phyloP scores from a whole-genome alignment of 2,329 filamentous ascomycete genomes.

The Colletotrichum sidae region DNA sequence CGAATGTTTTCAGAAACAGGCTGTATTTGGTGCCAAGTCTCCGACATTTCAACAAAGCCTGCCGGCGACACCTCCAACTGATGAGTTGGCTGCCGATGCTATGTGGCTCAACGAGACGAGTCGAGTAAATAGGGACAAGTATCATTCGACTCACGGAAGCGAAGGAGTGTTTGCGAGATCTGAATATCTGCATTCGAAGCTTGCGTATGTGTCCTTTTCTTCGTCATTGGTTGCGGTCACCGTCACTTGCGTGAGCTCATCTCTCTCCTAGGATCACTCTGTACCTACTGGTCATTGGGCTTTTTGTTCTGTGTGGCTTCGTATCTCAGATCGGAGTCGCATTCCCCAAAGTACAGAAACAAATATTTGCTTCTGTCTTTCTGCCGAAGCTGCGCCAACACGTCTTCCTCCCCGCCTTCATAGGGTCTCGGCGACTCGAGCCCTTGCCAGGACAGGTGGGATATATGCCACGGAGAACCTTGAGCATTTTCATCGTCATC shows the following conservation, averaged over 20 bases:
- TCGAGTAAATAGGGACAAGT: conserved; percentile 10
- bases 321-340: background rate
- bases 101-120: conserved; percentile 19
- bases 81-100: conserved; percentile 12
- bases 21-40: conserved; percentile 2
- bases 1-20: conserved; percentile 20
- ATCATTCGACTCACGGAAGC: conserved; percentile 13
- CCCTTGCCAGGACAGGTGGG: conserved; percentile 40
- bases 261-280: background rate
- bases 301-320: background rate
- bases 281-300: conserved; percentile 7
- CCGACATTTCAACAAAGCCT: conserved; percentile 42
- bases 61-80: conserved; percentile 2
- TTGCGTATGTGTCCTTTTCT: conserved; percentile 1
- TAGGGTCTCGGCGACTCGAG: conserved; percentile 41
- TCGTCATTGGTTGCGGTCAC: background rate
- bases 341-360: conserved; percentile 1
- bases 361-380: background rate
- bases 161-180: conserved; percentile 19
- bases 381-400: conserved; percentile 34
- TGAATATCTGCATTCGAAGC: conserved; percentile 19
- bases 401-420: conserved; percentile 42
- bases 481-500: conserved; percentile 55
- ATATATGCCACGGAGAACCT: conserved; percentile 54
- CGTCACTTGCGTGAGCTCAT: background rate